Evolutionary conservation across 2,329 filamentous ascomycete genomes (phyloP), one percentile per base, ranked within the genome.

Genomic region (Fusarium newnesense): DNA sequence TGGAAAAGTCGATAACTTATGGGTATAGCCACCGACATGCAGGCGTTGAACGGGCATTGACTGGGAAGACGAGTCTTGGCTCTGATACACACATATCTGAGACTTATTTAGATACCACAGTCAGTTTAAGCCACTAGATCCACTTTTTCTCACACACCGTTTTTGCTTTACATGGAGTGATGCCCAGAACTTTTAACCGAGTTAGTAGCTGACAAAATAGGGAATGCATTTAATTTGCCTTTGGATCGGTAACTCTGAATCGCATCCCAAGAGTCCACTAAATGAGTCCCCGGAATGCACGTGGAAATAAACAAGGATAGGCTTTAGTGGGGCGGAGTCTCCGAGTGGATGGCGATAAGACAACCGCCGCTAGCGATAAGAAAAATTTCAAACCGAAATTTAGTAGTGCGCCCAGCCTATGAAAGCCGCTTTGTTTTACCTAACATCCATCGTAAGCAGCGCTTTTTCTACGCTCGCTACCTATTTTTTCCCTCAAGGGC

Each of bases 391-490:
- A 70, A 52, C 49, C 49, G 30, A 52, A 61, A 69, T 60, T 72
- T 72, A 49, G 69, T 56, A 58, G 54, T 58, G 54, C 50, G 71
- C 68, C 72, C 60, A 74, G 66, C 64, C 71, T 68, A 66, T 60
- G 67, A 68, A 74, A 68, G 47, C 50, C 54, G 50, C 64, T 58
- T 44, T 60, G 50, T 59, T 69, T 53, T 65, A 65, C 60, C 53
- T 70, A 58, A 66, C 66, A 73, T 67, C 65, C 66, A 73, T 67
- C 61, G 72, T 73, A 74, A 74, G 72, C 72, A 75, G 68, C 72
- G 60, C 46, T 70, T 75, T 63, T 70, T 75, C 40, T 46, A 75
- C 73, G 69, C 64, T 75, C 66, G 66, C 72, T 73, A 47, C 49
- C 32, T 52, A 19, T 24, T 52, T 36, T 36, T 64, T 43, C 59